These are phyloP conservation scores for Lentinula detonsa DNA, from an alignment of 768 basidiomycete genomes.

Conservation along the genomic window DNA sequence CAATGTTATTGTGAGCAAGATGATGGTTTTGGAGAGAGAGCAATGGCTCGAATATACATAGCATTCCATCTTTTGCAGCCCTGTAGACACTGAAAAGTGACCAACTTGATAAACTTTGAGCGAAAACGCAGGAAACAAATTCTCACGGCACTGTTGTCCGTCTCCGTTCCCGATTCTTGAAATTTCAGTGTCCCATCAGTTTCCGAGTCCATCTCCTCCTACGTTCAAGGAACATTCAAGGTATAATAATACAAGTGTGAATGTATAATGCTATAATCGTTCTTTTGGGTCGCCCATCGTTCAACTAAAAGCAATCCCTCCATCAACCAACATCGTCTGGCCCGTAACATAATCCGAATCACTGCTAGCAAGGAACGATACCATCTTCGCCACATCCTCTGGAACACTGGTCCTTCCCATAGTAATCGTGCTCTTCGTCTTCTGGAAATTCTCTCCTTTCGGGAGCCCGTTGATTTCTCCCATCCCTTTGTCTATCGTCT, in stretches of 20 bases:
- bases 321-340: constrained; percentile 7
- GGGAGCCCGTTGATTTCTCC: constrained; percentile 4
- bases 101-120: neutral
- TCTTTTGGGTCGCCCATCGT: neutral
- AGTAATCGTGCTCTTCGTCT: neutral
- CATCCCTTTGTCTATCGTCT: neutral
- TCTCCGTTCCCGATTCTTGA: too few relatives aligned
- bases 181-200: too few relatives aligned
- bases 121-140: neutral
- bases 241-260: too few relatives aligned
- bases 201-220: too few relatives aligned
- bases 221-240: too few relatives aligned
- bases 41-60: neutral
- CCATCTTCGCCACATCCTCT: constrained; percentile 18
- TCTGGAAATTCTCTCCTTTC: constrained; percentile 6
- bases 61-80: neutral
- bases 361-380: constrained; percentile 19
- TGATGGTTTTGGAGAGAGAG: neutral
- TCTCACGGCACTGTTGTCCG: neutral
- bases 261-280: too few relatives aligned
- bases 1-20: neutral
- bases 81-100: neutral
- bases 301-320: constrained; percentile 7
- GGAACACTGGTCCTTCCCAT: constrained; percentile 13
- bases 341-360: constrained; percentile 22